phyloP scores from a whole-genome alignment of 139 green algal species.

The Mesostigma viride region DNA sequence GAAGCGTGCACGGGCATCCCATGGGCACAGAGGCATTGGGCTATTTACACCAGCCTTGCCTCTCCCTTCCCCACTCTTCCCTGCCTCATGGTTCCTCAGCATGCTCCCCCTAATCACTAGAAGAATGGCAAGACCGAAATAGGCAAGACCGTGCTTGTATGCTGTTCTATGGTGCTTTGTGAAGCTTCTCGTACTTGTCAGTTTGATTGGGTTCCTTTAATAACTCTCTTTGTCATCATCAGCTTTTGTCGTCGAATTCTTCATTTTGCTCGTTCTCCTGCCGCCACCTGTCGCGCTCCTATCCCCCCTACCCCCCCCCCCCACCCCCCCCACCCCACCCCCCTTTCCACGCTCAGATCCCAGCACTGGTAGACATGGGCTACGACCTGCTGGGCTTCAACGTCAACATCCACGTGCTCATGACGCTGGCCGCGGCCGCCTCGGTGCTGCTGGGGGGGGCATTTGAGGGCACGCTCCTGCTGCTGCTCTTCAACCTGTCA shows the following conservation, averaged over 20 bases:
- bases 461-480: constrained; percentile 36
- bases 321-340: background rate
- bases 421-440: constrained; percentile 36
- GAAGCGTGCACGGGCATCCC: too few relatives aligned
- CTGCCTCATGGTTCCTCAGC: too few relatives aligned
- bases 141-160: too few relatives aligned
- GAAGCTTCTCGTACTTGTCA: too few relatives aligned
- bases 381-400: constrained; percentile 33
- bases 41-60: too few relatives aligned
- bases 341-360: constrained; percentile 12
- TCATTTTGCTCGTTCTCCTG: background rate
- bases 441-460: constrained; percentile 35
- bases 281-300: background rate
- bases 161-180: too few relatives aligned
- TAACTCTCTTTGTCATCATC: too few relatives aligned
- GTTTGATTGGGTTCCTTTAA: too few relatives aligned
- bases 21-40: too few relatives aligned
- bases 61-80: too few relatives aligned
- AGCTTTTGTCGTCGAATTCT: background rate
- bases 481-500: constrained; percentile 38
- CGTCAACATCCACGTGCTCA: constrained; percentile 49
- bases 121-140: too few relatives aligned
- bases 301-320: background rate
- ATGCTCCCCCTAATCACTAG: too few relatives aligned
- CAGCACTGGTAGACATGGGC: constrained; percentile 33